Evolutionary conservation across 1,284 basidiomycete species (phyloP).

Genomic region (Rhodotorula sp.): DNA sequence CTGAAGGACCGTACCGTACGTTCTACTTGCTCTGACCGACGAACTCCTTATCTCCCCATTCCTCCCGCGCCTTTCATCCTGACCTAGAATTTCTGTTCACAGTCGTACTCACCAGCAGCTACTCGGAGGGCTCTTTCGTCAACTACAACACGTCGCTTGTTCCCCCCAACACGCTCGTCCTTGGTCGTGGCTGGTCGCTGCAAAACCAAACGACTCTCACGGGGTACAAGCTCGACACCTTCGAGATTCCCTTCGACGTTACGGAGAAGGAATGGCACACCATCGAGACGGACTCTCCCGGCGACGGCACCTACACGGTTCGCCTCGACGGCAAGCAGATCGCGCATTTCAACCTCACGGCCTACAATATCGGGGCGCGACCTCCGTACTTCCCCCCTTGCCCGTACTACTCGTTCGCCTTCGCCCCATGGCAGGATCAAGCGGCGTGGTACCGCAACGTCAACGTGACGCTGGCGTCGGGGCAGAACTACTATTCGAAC

Average conservation of each 20-base stretch:
- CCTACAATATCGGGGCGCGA: constrained; percentile 6
- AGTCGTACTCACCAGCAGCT: constrained; percentile 15
- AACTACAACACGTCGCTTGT: constrained; percentile 17
- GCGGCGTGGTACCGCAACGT: constrained; percentile 23
- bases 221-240: constrained; percentile 5
- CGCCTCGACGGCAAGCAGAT: constrained; percentile 19
- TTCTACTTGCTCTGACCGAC: background rate
- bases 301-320: constrained; percentile 12
- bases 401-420: constrained; percentile 12
- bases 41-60: background rate
- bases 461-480: constrained; percentile 5
- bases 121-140: constrained; percentile 7
- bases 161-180: constrained; percentile 15
- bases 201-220: constrained; percentile 13
- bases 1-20: background rate
- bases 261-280: constrained; percentile 16
- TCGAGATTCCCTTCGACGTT: constrained; percentile 5
- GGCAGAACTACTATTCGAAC: constrained; percentile 13
- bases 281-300: constrained; percentile 10
- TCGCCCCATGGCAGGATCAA: constrained; percentile 19
- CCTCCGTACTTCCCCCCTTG: constrained; percentile 11
- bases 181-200: constrained; percentile 15
- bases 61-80: background rate
- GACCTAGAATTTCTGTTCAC: background rate
- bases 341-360: constrained; percentile 16